These are phyloP conservation scores for Aureobasidium musti DNA, from an alignment of 2,329 filamentous ascomycete species.

Conservation along the genomic window DNA sequence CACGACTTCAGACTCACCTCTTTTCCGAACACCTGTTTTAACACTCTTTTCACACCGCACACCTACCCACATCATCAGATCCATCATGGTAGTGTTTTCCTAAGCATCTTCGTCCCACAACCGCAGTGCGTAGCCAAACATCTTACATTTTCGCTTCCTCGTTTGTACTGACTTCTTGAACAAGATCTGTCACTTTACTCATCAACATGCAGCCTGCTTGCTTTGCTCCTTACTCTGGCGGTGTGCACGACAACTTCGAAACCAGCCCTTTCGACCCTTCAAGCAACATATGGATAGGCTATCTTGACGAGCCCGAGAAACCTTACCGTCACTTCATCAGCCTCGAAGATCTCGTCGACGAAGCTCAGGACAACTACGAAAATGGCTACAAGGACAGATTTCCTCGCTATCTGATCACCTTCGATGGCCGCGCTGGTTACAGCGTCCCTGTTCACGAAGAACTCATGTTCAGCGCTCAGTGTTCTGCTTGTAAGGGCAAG, in stretches of 20 bases:
- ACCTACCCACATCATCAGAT: background rate
- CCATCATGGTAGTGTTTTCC: background rate
- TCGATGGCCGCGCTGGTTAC: background rate
- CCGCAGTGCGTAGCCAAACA: background rate
- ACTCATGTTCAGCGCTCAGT: background rate
- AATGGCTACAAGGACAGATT: background rate
- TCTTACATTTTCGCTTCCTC: background rate
- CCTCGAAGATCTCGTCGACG: background rate
- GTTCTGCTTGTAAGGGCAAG: background rate
- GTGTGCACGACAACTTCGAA: background rate
- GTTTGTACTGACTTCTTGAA: background rate
- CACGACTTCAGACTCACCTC: no score
- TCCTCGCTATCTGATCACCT: background rate
- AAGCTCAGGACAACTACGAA: background rate
- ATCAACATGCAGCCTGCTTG: background rate
- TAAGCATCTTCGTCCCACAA: background rate
- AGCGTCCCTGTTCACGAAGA: background rate
- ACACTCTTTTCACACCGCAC: background rate
- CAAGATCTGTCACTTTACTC: no score
- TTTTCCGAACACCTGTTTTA: no score
- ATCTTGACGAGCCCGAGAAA: background rate
- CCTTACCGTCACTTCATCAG: background rate
- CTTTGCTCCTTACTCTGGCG: slow-evolving; percentile 7
- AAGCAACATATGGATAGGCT: slow-evolving; percentile 6
- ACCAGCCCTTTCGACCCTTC: background rate